Percentiles rank a stretch among this genome's conserved stretches.
Conservation (phyloP, 441 rosid species). For the Pelargonium myrrhifolium region DNA sequence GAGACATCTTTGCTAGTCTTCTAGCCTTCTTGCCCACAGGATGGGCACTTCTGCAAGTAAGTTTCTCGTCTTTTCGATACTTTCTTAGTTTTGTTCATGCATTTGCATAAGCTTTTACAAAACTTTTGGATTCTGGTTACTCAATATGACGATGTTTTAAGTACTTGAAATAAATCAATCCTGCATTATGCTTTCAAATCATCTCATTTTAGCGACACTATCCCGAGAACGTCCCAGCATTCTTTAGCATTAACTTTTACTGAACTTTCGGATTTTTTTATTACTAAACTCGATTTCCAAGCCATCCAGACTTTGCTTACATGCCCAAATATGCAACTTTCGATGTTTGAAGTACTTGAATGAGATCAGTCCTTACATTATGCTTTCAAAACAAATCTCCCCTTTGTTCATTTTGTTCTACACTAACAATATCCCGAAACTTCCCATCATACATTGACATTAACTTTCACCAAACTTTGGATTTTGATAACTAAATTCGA, state of each 20-base stretch:
- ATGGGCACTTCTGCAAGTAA: constrained; percentile 84
- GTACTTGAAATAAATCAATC: too few species aligned
- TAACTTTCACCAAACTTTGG: too few species aligned
- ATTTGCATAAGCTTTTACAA: background rate
- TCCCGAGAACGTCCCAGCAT: too few species aligned
- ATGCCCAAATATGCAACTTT: background rate
- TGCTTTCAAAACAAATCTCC: background rate
- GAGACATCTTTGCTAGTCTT: constrained; percentile 75
- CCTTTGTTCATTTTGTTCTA: background rate
- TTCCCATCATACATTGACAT: background rate
- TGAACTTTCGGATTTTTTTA: background rate
- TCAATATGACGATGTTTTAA: too few species aligned
- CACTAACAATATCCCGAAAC: background rate
- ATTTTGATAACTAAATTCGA: too few species aligned
- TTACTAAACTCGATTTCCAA: background rate
- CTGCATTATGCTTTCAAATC: background rate
- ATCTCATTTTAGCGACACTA: background rate
- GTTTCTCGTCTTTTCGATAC: background rate
- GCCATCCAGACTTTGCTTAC: background rate
- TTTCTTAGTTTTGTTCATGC: background rate
- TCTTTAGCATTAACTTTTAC: background rate
- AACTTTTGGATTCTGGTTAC: background rate
- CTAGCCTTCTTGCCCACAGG: constrained; percentile 89
- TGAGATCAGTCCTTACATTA: too few species aligned
- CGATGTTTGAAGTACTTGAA: too few species aligned